Base-by-base conservation (phyloP, 1,284 basidiomycete genomes). In the Cyathus olla region DNA sequence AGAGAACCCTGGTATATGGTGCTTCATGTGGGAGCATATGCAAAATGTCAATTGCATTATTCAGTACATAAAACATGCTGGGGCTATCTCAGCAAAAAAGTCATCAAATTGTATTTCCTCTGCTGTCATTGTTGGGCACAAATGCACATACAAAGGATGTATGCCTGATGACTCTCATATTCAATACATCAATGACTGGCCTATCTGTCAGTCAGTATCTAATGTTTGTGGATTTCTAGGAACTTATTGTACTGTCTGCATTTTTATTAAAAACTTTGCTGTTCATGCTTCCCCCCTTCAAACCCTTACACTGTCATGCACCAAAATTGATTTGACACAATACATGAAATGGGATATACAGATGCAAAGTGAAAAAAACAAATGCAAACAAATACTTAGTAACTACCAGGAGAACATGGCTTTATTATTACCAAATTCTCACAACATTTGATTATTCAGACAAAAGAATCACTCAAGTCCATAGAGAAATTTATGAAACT, bases 1-100 rank as follows among this genome's bases (percentile, higher is more conserved):
- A 1, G 72, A 70, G 22, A 78, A 80, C 51, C 66, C 67, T 24
- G 70, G 67, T 1, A 76, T 80, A n/a, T 56, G 74, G 29, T 40
- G 69, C 5, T 80, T 79, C 57, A 63, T 80, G 2, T 80, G 71
- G 72, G 76, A 80, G 66, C 76, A 81, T 64, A 59, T 70, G 0
- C 13, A 62, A 8, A 71, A 77, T 62, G 71, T 78, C 2, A 64
- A 74, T 44, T 31, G 68, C 4, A 61, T 74, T 17, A 68, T 72
- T 57, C 72, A 72, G 35, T 49, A 63, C 1, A 54, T 73, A 11
- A 59, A 55, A 35, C 49, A 55, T 40, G 61, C 66, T 10, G 63
- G 48, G 4, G 70, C 47, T 3, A 69, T 69, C 48, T 68, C 68
- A 0, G 63, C 58, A 13, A 59, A 61, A 26, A 76, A 76, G 51